These are phyloP conservation scores for Colletotrichum tropicicola DNA, from an alignment of 2,329 filamentous ascomycete genomes.

Conservation along the genomic window DNA sequence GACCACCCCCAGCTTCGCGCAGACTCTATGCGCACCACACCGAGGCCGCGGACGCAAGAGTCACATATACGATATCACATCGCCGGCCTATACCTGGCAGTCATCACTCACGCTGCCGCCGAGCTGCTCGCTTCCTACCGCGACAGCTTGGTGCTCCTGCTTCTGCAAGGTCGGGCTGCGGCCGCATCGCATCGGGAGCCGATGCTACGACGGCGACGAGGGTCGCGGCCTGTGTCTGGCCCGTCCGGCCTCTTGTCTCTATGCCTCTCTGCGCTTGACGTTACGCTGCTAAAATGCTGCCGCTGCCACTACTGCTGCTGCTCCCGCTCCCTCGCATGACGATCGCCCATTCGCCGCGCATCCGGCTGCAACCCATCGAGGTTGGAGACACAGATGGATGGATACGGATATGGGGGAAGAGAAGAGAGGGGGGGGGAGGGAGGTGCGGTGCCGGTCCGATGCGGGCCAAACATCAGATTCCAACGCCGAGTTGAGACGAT, in stretches of 20 bases:
- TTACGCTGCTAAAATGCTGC: neutral
- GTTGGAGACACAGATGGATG: neutral
- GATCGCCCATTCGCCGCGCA: slow-evolving; percentile 25
- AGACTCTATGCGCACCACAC: neutral
- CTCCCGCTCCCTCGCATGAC: slow-evolving; percentile 15
- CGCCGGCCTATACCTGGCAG: neutral
- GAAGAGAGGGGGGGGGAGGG: neutral
- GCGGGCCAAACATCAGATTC: slow-evolving; percentile 11
- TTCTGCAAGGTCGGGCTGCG: neutral
- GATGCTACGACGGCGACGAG: neutral
- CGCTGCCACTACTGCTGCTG: slow-evolving; percentile 5
- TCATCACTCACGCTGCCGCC: neutral
- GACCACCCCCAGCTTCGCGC: neutral
- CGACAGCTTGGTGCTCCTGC: neutral
- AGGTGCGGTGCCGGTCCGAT: neutral
- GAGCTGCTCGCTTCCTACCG: neutral
- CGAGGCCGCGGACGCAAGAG: neutral
- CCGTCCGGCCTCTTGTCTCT: neutral
- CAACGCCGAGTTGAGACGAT: slow-evolving; percentile 26
- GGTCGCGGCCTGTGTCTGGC: no score
- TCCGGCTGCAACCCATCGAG: slow-evolving; percentile 16
- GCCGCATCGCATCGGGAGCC: neutral
- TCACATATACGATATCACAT: slow-evolving; percentile 8
- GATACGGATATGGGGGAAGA: neutral
- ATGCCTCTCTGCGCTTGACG: neutral